Base-by-base conservation (phyloP, 140 eudicot species). In the Erigeron philadelphicus region DNA sequence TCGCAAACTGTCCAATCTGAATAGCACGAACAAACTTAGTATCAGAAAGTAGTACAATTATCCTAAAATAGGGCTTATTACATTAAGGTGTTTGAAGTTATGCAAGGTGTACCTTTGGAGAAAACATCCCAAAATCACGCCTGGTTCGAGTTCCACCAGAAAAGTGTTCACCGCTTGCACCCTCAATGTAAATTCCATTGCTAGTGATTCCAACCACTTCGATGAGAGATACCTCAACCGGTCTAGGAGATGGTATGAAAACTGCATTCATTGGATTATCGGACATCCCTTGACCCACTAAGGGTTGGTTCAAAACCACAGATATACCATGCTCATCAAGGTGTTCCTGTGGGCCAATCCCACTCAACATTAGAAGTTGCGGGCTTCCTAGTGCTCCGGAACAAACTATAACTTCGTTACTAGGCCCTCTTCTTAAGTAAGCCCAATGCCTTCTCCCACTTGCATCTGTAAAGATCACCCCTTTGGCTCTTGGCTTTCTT, bases 231-330 rank as follows among this genome's bases (percentile, higher is more conserved):
- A 89, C 96, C 75, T 89, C 96, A 1, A 85, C 94, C 15, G 87
- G 95, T 0, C 68, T 58, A 44, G 96, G 98, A 12, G 98, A 93
- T 0, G 98, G 98, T 0, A 93, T 71, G 25, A 81, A 86, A 57
- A 93, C 73, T 0, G 90, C 90, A 53, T 93, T 93, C 96, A 93
- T 89, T 35, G 98, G 96, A 74, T 93, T 93, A 72, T 93, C 98
- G 0, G 88, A 68, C 95, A 93, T 84, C 59, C 85, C 88, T 65
- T 85, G 88, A 64, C 96, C 98, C 70, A 93, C 96, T 61, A 47
- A 66, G 6, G 90, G 90, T 67, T 76, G 83, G 79, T 89, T 84
- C 80, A 84, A 43, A 1, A 93, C 83, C 48, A 89, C 85, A 0
- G 79, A 55, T 2, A 89, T 87, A 45, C 83, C 85, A 68, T 93